These are phyloP conservation scores for Pleodorina starrii DNA, from an alignment of 139 green algal genomes.

Conservation along the genomic window DNA sequence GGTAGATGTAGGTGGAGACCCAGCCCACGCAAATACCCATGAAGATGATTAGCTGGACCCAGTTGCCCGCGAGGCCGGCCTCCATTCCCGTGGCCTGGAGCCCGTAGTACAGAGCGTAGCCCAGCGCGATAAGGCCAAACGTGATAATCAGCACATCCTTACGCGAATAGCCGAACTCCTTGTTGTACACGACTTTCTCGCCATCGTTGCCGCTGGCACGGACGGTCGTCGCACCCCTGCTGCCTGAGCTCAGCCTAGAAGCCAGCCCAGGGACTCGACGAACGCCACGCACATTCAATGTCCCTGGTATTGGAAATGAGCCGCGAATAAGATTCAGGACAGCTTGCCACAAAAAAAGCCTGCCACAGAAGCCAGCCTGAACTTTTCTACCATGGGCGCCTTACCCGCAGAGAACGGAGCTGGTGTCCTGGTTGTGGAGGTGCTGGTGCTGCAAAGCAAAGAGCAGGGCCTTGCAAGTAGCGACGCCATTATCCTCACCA, in stretches of 20 bases:
- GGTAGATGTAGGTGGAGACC: conserved; percentile 92
- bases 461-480: background rate
- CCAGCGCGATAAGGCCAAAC: conserved; percentile 79
- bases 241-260: background rate
- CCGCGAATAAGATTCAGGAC: no score
- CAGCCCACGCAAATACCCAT: conserved; percentile 89
- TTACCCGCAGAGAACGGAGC: background rate
- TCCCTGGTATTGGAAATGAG: background rate
- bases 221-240: background rate
- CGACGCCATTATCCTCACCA: background rate
- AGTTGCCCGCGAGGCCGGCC: conserved; percentile 86
- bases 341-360: no score
- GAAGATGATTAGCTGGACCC: conserved; percentile 90
- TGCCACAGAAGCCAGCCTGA: no score
- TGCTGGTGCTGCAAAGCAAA: background rate
- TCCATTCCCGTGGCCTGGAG: conserved; percentile 86
- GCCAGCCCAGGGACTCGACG: background rate
- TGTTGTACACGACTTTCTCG: conserved; percentile 72
- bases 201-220: background rate
- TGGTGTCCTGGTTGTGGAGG: background rate
- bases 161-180: conserved; percentile 93
- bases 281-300: background rate
- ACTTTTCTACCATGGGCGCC: no score
- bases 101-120: conserved; percentile 91
- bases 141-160: conserved; percentile 94